Percentiles rank a stretch among this genome's conserved stretches.
Evolutionary conservation across 2,329 filamentous ascomycete species (phyloP).

Genomic region (Ophiostoma triangulosporum): DNA sequence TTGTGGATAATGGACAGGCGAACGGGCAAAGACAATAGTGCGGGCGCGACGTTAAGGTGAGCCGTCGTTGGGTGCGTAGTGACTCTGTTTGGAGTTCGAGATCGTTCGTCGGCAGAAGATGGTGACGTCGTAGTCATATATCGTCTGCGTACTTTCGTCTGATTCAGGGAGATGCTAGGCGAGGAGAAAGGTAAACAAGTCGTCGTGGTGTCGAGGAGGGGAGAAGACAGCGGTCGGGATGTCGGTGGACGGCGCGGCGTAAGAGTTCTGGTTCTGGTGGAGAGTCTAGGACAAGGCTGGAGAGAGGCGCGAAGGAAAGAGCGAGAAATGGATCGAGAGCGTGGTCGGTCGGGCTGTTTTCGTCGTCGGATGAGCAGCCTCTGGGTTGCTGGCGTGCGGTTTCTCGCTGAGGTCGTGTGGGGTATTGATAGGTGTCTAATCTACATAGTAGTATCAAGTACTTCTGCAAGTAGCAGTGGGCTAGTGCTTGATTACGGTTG

Average conservation of each 20-base stretch:
- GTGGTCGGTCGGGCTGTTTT: conserved; percentile 1
- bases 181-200: not conserved
- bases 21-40: not conserved
- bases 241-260: not conserved
- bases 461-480: not conserved
- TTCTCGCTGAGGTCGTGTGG: conserved; percentile 7
- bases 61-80: not conserved
- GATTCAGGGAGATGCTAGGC: not conserved
- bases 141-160: not conserved
- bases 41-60: not conserved
- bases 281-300: not conserved
- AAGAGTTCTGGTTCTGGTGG: not conserved
- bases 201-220: not conserved
- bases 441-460: too few relatives aligned
- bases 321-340: not conserved
- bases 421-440: conserved; percentile 2
- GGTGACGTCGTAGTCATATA: not conserved
- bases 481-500: not conserved
- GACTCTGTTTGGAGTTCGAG: not conserved
- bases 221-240: not conserved
- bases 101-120: not conserved
- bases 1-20: not conserved
- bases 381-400: not conserved
- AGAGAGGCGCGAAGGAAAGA: not conserved
- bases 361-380: conserved; percentile 6